These are phyloP conservation scores for Candida labiduridarum DNA, from an alignment of 1,139 yeast genomes.

Conservation along the genomic window DNA sequence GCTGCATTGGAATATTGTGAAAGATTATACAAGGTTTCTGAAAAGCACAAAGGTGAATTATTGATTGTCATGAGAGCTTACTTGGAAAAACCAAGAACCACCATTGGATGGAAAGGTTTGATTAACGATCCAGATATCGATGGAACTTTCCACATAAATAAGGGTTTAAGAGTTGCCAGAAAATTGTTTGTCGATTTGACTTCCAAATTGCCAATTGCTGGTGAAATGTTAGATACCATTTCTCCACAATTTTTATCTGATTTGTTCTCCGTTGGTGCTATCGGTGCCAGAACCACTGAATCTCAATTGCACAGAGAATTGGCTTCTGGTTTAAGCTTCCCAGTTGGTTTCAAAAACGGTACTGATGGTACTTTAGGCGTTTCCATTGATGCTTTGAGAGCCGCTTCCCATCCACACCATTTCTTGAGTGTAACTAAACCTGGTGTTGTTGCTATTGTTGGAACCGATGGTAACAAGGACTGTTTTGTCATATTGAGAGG, in stretches of 20 bases:
- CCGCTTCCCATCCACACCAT: conserved; percentile 92
- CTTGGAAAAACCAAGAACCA: conserved; percentile 97
- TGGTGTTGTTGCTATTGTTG: conserved; percentile 94
- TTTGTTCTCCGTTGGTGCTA: conserved; percentile 91
- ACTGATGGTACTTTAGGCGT: conserved; percentile 95
- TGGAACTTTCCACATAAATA: conserved; percentile 90
- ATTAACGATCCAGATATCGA: conserved; percentile 96
- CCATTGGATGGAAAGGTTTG: conserved; percentile 99
- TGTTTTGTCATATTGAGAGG: conserved; percentile 93
- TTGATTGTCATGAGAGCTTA: conserved; percentile 95
- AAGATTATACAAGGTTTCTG: conserved; percentile 65
- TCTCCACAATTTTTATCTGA: conserved; percentile 97
- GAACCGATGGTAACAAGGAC: conserved; percentile 91
- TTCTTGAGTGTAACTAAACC: conserved; percentile 97
- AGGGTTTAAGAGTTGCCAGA: conserved; percentile 88
- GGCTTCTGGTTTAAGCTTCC: conserved; percentile 96
- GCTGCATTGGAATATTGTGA: conserved; percentile 88
- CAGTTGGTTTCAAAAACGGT: conserved; percentile 97
- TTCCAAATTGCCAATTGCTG: conserved; percentile 81
- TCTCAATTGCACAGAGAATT: conserved; percentile 97
- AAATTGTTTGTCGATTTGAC: conserved; percentile 85
- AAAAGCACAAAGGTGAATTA: conserved; percentile 72
- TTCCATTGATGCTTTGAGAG: conserved; percentile 91
- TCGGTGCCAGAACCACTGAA: conserved; percentile 99
- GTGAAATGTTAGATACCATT: conserved; percentile 97